phyloP scores from a whole-genome alignment of 352 stramenopile genomes.

The Phytophthora chlamydospora region DNA sequence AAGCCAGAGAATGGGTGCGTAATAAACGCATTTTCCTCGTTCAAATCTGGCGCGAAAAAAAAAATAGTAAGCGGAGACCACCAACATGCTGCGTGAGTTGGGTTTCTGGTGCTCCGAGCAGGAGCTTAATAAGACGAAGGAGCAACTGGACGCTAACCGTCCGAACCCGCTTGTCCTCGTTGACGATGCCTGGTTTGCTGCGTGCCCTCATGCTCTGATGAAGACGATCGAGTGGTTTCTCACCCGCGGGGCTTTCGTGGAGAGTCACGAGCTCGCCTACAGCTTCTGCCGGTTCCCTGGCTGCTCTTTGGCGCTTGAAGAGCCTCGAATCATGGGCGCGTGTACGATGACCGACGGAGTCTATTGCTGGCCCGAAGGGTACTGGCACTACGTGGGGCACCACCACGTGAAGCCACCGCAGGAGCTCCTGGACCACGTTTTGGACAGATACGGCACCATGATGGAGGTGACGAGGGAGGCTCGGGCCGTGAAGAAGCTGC shows the following conservation, averaged over 20 bases:
- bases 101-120: conserved; percentile 55
- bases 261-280: conserved; percentile 84
- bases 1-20: no score
- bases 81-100: conserved; percentile 49
- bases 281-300: conserved; percentile 76
- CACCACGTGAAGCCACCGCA: conserved; percentile 72
- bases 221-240: conserved; percentile 66
- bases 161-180: conserved; percentile 59
- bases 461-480: conserved; percentile 35
- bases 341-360: conserved; percentile 79
- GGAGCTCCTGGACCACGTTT: conserved; percentile 64
- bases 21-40: not conserved
- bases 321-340: conserved; percentile 66
- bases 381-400: conserved; percentile 70
- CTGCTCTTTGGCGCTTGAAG: conserved; percentile 42
- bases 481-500: conserved; percentile 36
- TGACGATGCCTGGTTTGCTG: conserved; percentile 54
- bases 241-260: conserved; percentile 57
- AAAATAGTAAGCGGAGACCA: no score
- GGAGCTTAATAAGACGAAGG: not conserved
- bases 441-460: conserved; percentile 40
- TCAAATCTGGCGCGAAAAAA: no score
- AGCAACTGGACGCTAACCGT: conserved; percentile 25
- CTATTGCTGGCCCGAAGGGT: conserved; percentile 83
- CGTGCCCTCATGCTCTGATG: conserved; percentile 13